Evolutionary conservation across 163 green algal genomes (phyloP).

Genomic region (Volvox carteri): DNA sequence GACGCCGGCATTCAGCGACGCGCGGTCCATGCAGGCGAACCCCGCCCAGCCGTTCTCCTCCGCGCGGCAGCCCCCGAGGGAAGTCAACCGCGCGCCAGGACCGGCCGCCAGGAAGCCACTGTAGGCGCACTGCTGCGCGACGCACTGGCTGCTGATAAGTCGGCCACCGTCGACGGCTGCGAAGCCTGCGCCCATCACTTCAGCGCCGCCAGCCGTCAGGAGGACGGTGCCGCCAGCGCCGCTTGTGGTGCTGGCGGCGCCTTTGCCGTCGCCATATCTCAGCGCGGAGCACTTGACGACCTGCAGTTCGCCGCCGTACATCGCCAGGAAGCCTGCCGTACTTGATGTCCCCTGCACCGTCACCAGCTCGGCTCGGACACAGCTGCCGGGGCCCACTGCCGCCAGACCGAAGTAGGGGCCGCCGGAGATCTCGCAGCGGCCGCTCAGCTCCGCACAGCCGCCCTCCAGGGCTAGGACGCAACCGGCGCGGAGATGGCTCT

Average conservation of each 20-base stretch:
- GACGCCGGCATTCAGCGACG: neutral
- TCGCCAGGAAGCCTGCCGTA: neutral
- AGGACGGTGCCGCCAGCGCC: neutral
- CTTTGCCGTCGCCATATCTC: too few relatives aligned
- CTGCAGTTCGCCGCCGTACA: neutral
- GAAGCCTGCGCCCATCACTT: neutral
- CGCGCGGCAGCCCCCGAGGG: neutral
- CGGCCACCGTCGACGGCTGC: neutral
- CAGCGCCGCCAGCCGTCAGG: neutral
- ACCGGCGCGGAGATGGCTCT: too few relatives aligned
- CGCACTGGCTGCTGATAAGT: neutral
- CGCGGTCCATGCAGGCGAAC: neutral
- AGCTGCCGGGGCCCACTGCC: neutral
- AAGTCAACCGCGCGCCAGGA: neutral
- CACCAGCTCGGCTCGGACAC: neutral
- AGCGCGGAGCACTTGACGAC: neutral
- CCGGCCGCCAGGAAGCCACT: neutral
- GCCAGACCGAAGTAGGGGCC: slow-evolving; percentile 3
- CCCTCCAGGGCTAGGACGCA: neutral
- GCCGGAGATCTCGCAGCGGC: neutral
- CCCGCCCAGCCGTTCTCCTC: neutral
- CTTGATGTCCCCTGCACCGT: neutral
- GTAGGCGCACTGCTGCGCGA: neutral
- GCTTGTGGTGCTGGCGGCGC: too few relatives aligned
- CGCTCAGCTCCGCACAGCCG: neutral